phyloP scores from a whole-genome alignment of 2,329 filamentous ascomycete genomes.

The Fusarium nisikadoi region DNA sequence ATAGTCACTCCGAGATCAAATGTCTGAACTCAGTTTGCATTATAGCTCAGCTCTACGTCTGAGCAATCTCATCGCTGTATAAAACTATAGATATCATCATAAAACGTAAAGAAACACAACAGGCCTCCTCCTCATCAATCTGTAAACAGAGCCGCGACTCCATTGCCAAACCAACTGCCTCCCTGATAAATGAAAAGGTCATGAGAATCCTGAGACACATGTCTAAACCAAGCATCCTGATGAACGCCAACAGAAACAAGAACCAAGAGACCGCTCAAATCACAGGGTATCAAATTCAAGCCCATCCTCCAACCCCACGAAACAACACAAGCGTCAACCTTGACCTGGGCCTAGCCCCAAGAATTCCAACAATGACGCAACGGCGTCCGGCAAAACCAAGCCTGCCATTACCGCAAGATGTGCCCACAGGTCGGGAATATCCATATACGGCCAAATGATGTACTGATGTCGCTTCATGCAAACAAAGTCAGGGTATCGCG shows the following conservation, averaged over 20 bases:
- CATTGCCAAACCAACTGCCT: constrained; percentile 30
- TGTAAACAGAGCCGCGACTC: constrained; percentile 38
- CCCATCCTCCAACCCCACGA: constrained; percentile 28
- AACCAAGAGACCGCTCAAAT: constrained; percentile 12
- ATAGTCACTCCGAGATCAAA: not conserved
- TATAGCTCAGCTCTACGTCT: constrained; percentile 16
- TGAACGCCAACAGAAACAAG: constrained; percentile 25
- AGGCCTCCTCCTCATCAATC: constrained; percentile 33
- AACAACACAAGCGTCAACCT: constrained; percentile 11
- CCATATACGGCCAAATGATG: not conserved
- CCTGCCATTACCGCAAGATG: not conserved
- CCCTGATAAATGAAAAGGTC: constrained; percentile 21
- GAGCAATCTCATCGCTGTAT: constrained; percentile 6
- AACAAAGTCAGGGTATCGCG: constrained; percentile 42
- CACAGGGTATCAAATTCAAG: constrained; percentile 44
- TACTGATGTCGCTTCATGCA: constrained; percentile 26
- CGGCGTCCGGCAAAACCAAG: not conserved
- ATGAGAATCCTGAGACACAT: constrained; percentile 37
- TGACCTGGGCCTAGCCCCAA: constrained; percentile 14
- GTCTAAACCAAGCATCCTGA: constrained; percentile 36
- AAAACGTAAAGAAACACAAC: constrained; percentile 14
- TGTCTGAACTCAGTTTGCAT: constrained; percentile 18
- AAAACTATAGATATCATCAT: constrained; percentile 26
- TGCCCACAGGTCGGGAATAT: not conserved
- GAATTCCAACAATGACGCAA: constrained; percentile 3